phyloP scores from a whole-genome alignment of 139 green algal genomes.

The Parachlorella kessleri region DNA sequence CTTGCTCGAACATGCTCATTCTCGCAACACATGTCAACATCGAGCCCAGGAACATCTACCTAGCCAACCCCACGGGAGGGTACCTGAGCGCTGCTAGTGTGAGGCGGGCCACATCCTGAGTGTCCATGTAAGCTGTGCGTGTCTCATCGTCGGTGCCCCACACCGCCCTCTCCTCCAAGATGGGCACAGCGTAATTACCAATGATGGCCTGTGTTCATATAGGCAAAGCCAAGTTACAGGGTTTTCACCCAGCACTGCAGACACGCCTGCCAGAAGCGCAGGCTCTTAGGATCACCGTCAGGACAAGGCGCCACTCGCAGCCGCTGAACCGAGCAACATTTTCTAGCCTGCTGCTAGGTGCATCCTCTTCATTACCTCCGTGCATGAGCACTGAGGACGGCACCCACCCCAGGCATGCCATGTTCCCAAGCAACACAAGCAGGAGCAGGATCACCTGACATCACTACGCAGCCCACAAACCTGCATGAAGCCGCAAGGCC shows the following conservation, averaged over 20 bases:
- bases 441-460: neutral
- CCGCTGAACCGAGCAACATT: too few species aligned
- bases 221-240: too few species aligned
- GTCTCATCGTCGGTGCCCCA: constrained; percentile 97
- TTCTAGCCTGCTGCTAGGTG: too few species aligned
- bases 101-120: constrained; percentile 87
- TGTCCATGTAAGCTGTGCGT: constrained; percentile 95
- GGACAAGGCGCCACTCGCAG: too few species aligned
- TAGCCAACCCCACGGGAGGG: too few species aligned
- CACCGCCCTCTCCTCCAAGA: constrained; percentile 95
- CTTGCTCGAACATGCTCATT: too few species aligned
- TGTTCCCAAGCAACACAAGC: neutral
- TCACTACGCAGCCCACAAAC: too few species aligned
- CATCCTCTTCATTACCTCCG: too few species aligned
- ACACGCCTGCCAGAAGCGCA: neutral
- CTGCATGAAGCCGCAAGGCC: constrained; percentile 98
- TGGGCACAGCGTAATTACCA: constrained; percentile 98
- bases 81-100: constrained; percentile 83
- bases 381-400: too few species aligned
- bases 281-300: too few species aligned
- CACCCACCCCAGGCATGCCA: neutral
- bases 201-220: constrained; percentile 93
- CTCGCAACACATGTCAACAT: too few species aligned
- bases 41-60: too few species aligned
- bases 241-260: neutral